Base-by-base conservation (phyloP, 768 basidiomycete genomes). In the Russula sp. region DNA sequence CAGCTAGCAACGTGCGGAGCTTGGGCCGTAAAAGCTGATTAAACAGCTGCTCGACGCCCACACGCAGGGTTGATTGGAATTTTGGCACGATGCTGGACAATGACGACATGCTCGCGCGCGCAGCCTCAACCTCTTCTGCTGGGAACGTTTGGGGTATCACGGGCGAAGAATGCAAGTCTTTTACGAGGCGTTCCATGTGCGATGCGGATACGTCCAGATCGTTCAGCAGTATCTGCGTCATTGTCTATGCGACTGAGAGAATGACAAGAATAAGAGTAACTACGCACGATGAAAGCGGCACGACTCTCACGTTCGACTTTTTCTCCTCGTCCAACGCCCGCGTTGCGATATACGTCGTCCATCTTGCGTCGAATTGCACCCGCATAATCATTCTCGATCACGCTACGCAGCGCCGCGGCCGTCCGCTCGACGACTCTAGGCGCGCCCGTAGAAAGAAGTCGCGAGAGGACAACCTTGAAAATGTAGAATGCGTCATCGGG, bases 401-500 rank as follows among this genome's bases (percentile, higher is more conserved):
- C 80, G 20, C 88, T 87, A 57, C 83, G 81, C 20, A 97, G 77
- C 51, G 81, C 84, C 16, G 82, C 80, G 3, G 87, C 76, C 58
- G 86, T 86, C 30, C 77, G 79, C 63, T 83, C 79, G 2, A 92
- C 79, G 3, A 81, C 83, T 6, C 73, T 71, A 4, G 85, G 67
- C 3, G 88, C 88, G 0, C 92, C 93, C 0, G 90, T 89, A 0
- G 90, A 88, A 20, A 97, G 72, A 36, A 94, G 76, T 13, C 97
- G 84, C 22, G 84, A 79, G 5, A 94, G 79, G 3, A 95, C 87
- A 8, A 86, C 80, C 74, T 97, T 98, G 64, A 98, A 79, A 62
- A 99, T 88, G 76, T 97, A 99, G 77, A 98, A 99, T 2, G 89
- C 90, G 69, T 98, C 97, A 73, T 99, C 97, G 0, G 92, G 92